Evolutionary conservation across 148 eudicot species (phyloP).

Genomic region (Vaccinium corymbosum): DNA sequence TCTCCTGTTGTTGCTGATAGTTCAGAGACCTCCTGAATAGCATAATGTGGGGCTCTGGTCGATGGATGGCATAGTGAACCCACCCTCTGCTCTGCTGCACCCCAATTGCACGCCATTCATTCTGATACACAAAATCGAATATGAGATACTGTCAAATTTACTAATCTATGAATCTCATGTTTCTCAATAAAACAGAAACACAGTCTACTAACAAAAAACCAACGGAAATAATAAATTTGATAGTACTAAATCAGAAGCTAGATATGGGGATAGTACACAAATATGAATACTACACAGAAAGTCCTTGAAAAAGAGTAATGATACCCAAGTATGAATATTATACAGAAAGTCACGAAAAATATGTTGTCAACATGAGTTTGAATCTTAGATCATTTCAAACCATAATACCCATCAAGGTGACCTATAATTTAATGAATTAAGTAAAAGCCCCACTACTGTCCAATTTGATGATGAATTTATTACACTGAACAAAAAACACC

Average conservation of each 20-base stretch:
- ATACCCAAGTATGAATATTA: background rate
- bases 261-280: no score
- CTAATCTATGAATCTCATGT: background rate
- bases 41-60: slow-evolving; percentile 95
- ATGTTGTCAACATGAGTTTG: background rate
- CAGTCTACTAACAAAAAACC: background rate
- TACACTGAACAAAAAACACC: background rate
- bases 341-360: background rate
- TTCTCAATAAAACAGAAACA: background rate
- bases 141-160: background rate
- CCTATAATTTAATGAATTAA: background rate
- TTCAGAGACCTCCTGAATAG: slow-evolving; percentile 87
- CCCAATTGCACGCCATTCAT: slow-evolving; percentile 86
- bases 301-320: background rate
- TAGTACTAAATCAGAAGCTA: background rate
- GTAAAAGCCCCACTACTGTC: background rate
- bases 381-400: background rate
- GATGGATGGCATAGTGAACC: slow-evolving; percentile 86
- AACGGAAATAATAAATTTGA: background rate
- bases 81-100: slow-evolving; percentile 93
- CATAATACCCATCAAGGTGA: background rate
- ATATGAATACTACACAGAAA: background rate
- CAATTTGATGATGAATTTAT: no score
- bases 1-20: slow-evolving; percentile 77
- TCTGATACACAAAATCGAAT: slow-evolving; percentile 30